These are phyloP conservation scores for Chalaropsis ovoidea DNA, from an alignment of 2,329 filamentous ascomycete species.

Conservation along the genomic window DNA sequence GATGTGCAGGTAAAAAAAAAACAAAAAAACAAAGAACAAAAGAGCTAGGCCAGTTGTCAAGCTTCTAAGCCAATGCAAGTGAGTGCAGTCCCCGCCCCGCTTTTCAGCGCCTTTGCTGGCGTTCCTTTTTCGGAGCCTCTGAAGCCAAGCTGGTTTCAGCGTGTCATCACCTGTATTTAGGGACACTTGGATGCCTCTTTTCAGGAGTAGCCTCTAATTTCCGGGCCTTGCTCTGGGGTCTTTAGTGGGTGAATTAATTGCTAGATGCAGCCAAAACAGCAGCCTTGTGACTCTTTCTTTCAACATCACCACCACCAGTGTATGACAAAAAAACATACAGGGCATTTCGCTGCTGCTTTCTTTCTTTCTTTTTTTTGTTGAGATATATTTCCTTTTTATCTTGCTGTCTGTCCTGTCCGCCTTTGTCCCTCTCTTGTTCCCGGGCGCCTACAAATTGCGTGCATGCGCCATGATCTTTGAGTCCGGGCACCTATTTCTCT, in stretches of 20 bases:
- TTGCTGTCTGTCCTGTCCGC: not conserved
- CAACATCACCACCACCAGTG: not conserved
- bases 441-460: not conserved
- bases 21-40: not conserved
- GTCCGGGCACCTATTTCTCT: slow-evolving; percentile 2
- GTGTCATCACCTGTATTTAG: not conserved
- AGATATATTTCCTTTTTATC: not conserved
- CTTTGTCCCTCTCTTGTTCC: not conserved
- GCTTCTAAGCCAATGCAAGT: not conserved
- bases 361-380: no score
- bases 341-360: no score
- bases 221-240: not conserved
- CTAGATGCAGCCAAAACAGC: not conserved
- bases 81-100: not conserved
- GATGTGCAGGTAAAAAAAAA: not conserved
- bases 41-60: not conserved
- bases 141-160: slow-evolving; percentile 1
- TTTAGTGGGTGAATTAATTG: not conserved
- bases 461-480: not conserved
- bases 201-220: not conserved
- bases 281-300: not conserved
- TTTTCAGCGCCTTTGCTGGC: not conserved
- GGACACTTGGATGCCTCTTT: slow-evolving; percentile 7
- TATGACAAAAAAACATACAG: not conserved
- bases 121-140: not conserved